A percentile compares a stretch with the other conserved stretches of the same genome.
Evolutionary conservation across 371 early-diverging fungal genomes (phyloP).

Genomic region (Homolaphlyctis polyrhiza): DNA sequence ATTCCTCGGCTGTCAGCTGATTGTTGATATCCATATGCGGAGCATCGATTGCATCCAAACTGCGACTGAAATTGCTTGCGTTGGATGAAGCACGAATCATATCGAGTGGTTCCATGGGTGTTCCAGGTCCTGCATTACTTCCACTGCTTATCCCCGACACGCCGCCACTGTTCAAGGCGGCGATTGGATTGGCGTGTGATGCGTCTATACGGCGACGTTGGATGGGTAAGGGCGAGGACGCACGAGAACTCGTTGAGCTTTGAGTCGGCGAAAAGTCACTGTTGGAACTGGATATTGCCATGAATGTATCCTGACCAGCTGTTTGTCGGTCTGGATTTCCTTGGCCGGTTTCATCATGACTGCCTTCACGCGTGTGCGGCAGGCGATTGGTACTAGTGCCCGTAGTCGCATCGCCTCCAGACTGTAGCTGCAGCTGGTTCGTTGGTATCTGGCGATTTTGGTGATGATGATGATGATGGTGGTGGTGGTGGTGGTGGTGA

Average conservation of each 20-base stretch:
- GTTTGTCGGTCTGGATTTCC: too few species aligned
- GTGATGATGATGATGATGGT: conserved; percentile 1
- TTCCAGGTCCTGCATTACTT: too few species aligned
- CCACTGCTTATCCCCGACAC: too few species aligned
- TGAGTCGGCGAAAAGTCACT: conserved; percentile 49
- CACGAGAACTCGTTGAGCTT: conserved; percentile 52
- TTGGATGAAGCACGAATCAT: background rate
- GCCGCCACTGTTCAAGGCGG: too few species aligned
- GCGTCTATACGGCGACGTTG: background rate
- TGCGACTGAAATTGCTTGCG: background rate
- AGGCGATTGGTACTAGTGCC: too few species aligned
- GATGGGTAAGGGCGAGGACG: conserved; percentile 36
- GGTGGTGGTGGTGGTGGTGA: background rate
- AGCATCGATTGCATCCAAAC: too few species aligned
- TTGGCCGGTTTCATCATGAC: too few species aligned
- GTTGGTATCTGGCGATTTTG: background rate
- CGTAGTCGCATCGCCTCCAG: too few species aligned
- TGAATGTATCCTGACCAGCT: background rate
- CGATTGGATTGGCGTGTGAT: too few species aligned
- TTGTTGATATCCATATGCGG: too few species aligned
- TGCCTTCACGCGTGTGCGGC: too few species aligned
- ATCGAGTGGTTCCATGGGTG: background rate
- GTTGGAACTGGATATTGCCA: background rate
- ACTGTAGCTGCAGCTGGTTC: too few species aligned
- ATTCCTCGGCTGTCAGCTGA: conserved; percentile 43